Evolutionary conservation across 768 basidiomycete genomes (phyloP).

Genomic region (Clitopilus hobsonii): DNA sequence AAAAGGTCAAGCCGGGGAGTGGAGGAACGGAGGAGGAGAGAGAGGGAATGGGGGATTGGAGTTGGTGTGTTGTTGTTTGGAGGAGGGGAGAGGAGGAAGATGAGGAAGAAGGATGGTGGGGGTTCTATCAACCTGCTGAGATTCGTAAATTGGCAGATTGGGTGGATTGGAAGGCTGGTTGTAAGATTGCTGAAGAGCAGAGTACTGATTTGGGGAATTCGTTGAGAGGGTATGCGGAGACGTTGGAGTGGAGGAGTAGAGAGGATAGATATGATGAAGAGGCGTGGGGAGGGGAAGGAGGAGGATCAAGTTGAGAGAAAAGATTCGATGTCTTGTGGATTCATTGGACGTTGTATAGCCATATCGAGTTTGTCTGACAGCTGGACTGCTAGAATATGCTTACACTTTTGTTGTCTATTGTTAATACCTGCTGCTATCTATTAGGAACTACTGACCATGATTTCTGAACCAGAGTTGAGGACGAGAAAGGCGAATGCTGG

Average conservation of each 20-base stretch:
- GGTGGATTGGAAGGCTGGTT: slow-evolving; percentile 47
- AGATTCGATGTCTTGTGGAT: slow-evolving; percentile 42
- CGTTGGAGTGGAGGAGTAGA: slow-evolving; percentile 54
- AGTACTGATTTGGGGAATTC: slow-evolving; percentile 37
- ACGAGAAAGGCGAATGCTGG: slow-evolving; percentile 68
- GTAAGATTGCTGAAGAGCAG: slow-evolving; percentile 27
- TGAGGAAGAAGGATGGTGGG: slow-evolving; percentile 64
- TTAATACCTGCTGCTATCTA: neutral
- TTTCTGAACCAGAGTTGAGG: slow-evolving; percentile 51
- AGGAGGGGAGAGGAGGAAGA: slow-evolving; percentile 33
- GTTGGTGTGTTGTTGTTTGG: slow-evolving; percentile 76
- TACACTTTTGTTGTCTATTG: slow-evolving; percentile 50
- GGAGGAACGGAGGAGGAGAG: slow-evolving; percentile 49
- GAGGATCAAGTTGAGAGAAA: slow-evolving; percentile 33
- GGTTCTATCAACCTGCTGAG: slow-evolving; percentile 60
- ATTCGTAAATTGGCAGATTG: slow-evolving; percentile 63
- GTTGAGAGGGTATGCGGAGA: slow-evolving; percentile 54
- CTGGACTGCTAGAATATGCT: slow-evolving; percentile 67
- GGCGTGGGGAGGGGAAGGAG: neutral
- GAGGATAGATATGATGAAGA: slow-evolving; percentile 26
- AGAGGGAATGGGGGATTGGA: slow-evolving; percentile 54
- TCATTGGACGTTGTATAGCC: slow-evolving; percentile 44
- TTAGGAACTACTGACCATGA: slow-evolving; percentile 50
- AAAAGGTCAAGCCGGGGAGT: slow-evolving; percentile 46
- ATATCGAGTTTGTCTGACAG: slow-evolving; percentile 52